Evolutionary conservation across 2,329 filamentous ascomycete species (phyloP).

Genomic region (Xylaria sp.): DNA sequence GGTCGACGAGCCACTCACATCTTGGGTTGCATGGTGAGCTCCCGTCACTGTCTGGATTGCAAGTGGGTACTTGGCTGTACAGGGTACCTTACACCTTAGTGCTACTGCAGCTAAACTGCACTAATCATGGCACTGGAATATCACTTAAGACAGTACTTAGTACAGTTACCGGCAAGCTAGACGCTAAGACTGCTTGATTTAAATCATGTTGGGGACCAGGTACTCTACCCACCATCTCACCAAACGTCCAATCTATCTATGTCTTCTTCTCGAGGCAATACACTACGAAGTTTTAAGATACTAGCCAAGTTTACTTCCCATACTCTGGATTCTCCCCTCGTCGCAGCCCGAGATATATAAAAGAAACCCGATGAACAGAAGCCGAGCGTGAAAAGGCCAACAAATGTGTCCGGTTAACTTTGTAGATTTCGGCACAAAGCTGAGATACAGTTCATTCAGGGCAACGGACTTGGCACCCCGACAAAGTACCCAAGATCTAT

Average conservation of each 20-base stretch:
- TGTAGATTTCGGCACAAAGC: conserved; percentile 6
- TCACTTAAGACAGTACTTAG: conserved; percentile 5
- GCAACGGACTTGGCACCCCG: conserved; percentile 29
- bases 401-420: conserved; percentile 3
- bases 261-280: neutral
- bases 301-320: neutral
- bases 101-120: neutral
- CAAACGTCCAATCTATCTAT: conserved; percentile 12
- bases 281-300: neutral
- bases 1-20: conserved; percentile 29
- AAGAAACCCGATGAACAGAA: neutral
- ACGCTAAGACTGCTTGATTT: conserved; percentile 13
- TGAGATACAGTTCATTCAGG: conserved; percentile 2
- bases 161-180: neutral
- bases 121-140: conserved; percentile 12
- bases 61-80: conserved; percentile 22
- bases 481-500: conserved; percentile 25
- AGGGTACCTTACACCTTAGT: conserved; percentile 20
- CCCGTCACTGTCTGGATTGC: conserved; percentile 17
- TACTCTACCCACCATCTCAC: conserved; percentile 30
- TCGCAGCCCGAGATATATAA: neutral
- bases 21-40: conserved; percentile 16
- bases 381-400: neutral
- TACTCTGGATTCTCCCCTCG: neutral
- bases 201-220: conserved; percentile 18